Evolutionary conservation across 73 alveolate genomes (phyloP).

Genomic region (Tetrahymena borealis): DNA sequence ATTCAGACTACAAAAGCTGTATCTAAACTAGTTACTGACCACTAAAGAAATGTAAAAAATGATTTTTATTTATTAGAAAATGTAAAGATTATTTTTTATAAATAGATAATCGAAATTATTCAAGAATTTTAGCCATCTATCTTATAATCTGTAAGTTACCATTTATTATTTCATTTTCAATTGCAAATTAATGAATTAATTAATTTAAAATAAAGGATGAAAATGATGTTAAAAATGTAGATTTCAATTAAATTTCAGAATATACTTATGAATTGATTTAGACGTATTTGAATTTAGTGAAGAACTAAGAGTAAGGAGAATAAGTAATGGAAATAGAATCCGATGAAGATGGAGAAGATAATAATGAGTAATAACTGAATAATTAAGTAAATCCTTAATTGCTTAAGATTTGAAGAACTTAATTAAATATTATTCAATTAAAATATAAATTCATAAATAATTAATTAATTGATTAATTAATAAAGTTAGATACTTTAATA

Average conservation of each 20-base stretch:
- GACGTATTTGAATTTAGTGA: not conserved
- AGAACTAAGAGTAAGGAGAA: not conserved
- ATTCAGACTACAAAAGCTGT: not conserved
- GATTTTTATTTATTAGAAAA: not conserved
- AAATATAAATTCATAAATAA: no score
- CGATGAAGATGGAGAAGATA: not conserved
- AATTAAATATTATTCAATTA: no score
- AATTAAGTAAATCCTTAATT: no score
- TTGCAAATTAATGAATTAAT: no score
- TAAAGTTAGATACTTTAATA: no score
- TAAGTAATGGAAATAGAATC: not conserved
- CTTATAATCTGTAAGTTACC: not conserved
- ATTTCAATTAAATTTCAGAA: not conserved
- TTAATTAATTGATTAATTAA: no score
- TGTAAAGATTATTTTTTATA: not conserved
- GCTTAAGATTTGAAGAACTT: no score
- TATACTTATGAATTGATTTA: not conserved
- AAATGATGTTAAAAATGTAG: not conserved
- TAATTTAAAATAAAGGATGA: not conserved
- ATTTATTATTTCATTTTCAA: no score
- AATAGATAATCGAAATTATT: not conserved
- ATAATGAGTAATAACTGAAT: not conserved
- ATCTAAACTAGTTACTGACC: not conserved
- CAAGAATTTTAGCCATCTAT: not conserved
- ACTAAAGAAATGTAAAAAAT: not conserved